Percentiles rank a stretch among this genome's conserved stretches.
Evolutionary conservation across 208 protist genomes (phyloP).

Genomic region (Crithidia brevicula): DNA sequence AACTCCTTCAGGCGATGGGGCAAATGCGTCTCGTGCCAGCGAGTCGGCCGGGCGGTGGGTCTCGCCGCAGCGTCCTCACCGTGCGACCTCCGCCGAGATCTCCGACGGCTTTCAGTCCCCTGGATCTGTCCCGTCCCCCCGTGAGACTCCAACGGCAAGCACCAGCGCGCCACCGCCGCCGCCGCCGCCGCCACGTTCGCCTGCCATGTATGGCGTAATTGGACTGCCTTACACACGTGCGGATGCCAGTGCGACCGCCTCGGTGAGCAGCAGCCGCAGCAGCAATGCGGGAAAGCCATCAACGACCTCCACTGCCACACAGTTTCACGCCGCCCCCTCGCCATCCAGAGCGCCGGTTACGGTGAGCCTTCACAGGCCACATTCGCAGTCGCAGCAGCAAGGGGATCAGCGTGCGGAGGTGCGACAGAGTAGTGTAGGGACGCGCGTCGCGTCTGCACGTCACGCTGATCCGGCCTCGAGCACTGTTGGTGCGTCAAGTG

Average conservation of each 20-base stretch:
- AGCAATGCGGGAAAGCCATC: not conserved
- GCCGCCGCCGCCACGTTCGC: not conserved
- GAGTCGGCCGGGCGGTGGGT: not conserved
- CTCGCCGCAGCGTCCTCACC: constrained; percentile 17
- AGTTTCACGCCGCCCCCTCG: constrained; percentile 1
- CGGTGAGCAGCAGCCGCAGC: not conserved
- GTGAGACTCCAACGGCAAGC: constrained; percentile 3
- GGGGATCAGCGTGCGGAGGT: not conserved
- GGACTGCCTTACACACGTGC: constrained; percentile 20
- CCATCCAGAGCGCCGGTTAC: constrained; percentile 1
- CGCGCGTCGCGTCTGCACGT: not conserved
- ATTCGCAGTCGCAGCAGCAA: not conserved
- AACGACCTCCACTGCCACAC: not conserved
- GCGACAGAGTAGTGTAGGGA: not conserved
- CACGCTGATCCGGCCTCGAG: constrained; percentile 1
- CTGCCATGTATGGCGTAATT: constrained; percentile 42
- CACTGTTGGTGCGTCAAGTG: not conserved
- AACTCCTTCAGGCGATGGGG: too few species aligned
- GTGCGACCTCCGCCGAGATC: not conserved
- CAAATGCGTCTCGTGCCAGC: too few species aligned
- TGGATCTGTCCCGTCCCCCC: constrained; percentile 7
- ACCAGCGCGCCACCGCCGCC: constrained; percentile 1
- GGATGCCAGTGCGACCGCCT: constrained; percentile 4
- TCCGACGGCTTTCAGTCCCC: constrained; percentile 8
- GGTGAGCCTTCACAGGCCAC: constrained; percentile 3